Evolutionary conservation across 2,329 filamentous ascomycete genomes (phyloP), one percentile per base, ranked within the genome.

Genomic region (Colletotrichum plurivorum): DNA sequence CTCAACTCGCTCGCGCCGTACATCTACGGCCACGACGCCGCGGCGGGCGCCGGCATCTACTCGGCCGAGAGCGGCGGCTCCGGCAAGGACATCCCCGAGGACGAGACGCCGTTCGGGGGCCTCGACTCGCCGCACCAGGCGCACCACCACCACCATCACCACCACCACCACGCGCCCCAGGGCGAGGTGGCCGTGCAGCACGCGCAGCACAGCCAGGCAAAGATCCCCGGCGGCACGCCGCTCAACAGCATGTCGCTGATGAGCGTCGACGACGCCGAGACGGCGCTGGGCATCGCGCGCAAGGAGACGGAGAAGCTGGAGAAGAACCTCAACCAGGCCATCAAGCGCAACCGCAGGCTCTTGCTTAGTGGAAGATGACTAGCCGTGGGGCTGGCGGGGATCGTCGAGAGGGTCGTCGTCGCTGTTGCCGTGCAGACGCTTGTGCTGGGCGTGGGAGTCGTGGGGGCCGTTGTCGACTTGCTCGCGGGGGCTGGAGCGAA

Each of bases 231-330:
- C 31, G 31, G 66, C 15, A 70, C 67, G 72, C 77, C 81, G n/a
- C 81, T 84, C 59, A 81, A 80, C 43, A 84, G 82, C 67, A 87
- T 88, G 71, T 85, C 86, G 5, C 79, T 89, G 8, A 87, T 92
- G 84, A 88, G 82, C 55, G 83, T 91, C 2, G 86, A 90, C 71
- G 91, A 92, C 68, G 87, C 89, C 2, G 90, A 93, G 79, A 81
- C 80, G 64, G 87, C 87, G 53, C 80, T 88, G 51, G 73, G 77
- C 22, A 77, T 84, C 45, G 85, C 87, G 31, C 83, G 85, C 58
- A 88, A 86, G 75, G 90, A 92, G 76, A 87, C 87, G 7, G 89
- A 91, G 71, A 86, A 83, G 74, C 76, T 90, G 36, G 89, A 92
- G 79, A 91, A 89, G 82, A 87, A 82, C 52, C 78, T 92, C 63